These are phyloP conservation scores for Puccinia brachypodii DNA, from an alignment of 1,284 basidiomycete genomes.

Conservation along the genomic window DNA sequence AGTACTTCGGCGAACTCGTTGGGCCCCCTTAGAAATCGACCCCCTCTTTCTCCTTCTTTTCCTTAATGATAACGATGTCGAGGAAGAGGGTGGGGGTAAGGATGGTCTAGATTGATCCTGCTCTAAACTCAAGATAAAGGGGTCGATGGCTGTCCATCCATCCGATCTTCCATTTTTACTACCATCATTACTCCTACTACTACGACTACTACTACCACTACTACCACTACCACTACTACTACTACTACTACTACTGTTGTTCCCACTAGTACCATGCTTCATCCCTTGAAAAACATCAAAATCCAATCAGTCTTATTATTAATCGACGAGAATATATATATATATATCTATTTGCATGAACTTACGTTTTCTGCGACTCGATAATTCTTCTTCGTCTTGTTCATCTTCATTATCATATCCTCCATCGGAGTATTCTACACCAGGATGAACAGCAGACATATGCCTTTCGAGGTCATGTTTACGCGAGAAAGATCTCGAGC, in stretches of 20 bases:
- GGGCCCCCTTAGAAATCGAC: too few relatives aligned
- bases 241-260: too few relatives aligned
- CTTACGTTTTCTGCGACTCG: background rate
- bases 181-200: background rate
- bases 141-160: conserved; percentile 11
- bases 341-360: background rate
- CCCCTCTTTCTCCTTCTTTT: background rate
- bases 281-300: background rate
- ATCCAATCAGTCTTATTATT: background rate
- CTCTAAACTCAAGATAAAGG: background rate
- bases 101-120: background rate
- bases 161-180: background rate
- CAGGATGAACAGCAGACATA: conserved; percentile 47
- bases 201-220: too few relatives aligned
- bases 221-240: too few relatives aligned
- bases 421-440: background rate
- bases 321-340: background rate
- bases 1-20: too few relatives aligned
- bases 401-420: background rate
- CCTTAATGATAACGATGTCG: too few relatives aligned
- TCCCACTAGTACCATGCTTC: too few relatives aligned
- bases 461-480: conserved; percentile 43
- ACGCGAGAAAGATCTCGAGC: conserved; percentile 35
- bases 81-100: too few relatives aligned
- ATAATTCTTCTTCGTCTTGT: background rate